Evolutionary conservation across 805 yeast species (phyloP).

Genomic region (Brettanomyces anomalus): DNA sequence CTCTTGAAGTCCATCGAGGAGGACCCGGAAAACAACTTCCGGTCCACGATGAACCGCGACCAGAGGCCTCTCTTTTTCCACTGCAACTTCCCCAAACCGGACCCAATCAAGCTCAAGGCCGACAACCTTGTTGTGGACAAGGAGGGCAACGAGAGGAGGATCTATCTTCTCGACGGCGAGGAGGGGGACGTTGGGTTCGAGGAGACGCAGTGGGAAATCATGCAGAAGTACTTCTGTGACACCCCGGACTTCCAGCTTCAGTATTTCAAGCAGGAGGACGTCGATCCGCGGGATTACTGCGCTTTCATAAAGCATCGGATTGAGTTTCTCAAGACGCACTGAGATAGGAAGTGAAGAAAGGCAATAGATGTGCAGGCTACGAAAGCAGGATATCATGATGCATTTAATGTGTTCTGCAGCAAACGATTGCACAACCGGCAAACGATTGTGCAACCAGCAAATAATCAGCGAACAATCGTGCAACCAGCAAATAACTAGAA

Average conservation of each 20-base stretch:
- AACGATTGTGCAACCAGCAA: too few relatives aligned
- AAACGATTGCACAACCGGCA: too few relatives aligned
- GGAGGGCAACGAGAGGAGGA: conserved; percentile 15
- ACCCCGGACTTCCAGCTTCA: conserved; percentile 12
- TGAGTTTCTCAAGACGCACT: conserved; percentile 28
- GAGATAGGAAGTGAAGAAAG: background rate
- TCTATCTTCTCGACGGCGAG: conserved; percentile 21
- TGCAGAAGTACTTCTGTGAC: conserved; percentile 31
- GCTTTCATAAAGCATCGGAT: conserved; percentile 40
- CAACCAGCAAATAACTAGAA: too few relatives aligned
- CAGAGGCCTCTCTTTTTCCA: conserved; percentile 36
- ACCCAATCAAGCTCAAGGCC: conserved; percentile 31
- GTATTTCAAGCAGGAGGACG: conserved; percentile 16
- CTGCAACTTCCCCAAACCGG: conserved; percentile 45
- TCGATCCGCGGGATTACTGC: conserved; percentile 36
- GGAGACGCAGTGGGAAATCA: conserved; percentile 46
- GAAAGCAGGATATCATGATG: too few relatives aligned
- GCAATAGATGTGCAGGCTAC: too few relatives aligned
- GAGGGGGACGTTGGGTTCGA: conserved; percentile 44
- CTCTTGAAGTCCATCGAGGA: background rate
- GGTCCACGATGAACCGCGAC: background rate
- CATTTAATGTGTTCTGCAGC: too few relatives aligned
- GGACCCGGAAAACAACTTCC: conserved; percentile 1
- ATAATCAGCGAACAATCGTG: too few relatives aligned
- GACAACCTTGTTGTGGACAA: conserved; percentile 26